phyloP scores from a whole-genome alignment of 1,139 yeast species.

The Hanseniaspora sp. region DNA sequence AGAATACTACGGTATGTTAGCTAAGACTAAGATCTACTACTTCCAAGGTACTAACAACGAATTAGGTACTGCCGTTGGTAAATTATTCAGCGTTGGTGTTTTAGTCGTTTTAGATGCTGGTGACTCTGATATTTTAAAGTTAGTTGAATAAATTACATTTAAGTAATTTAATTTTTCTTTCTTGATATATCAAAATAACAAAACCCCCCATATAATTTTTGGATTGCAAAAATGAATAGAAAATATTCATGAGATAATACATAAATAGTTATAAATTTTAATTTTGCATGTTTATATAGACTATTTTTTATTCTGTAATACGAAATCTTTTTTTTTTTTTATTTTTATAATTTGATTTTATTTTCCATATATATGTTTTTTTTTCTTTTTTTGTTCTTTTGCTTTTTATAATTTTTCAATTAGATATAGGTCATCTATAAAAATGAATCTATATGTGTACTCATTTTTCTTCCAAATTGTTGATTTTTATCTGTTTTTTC shows the following conservation, averaged over 20 bases:
- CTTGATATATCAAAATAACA: neutral
- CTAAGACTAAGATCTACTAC: slow-evolving; percentile 93
- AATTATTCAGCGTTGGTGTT: slow-evolving; percentile 99
- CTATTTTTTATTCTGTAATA: neutral
- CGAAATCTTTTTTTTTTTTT: too few species aligned
- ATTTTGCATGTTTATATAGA: neutral
- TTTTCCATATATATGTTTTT: neutral
- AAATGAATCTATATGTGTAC: neutral
- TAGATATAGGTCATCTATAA: neutral
- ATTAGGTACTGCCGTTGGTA: slow-evolving; percentile 99
- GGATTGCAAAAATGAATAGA: neutral
- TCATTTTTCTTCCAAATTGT: neutral
- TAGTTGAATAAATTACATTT: slow-evolving; percentile 27
- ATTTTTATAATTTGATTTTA: too few species aligned
- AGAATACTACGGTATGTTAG: slow-evolving; percentile 99
- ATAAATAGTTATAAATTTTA: too few species aligned
- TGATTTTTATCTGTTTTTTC: neutral
- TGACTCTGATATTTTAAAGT: slow-evolving; percentile 91
- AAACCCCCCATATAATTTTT: neutral
- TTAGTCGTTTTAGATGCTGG: slow-evolving; percentile 95
- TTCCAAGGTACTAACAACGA: slow-evolving; percentile 99
- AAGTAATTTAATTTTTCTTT: neutral
- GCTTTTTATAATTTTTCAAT: too few species aligned
- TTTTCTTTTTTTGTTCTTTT: too few species aligned
- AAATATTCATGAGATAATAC: too few species aligned